phyloP scores from a whole-genome alignment of 2,329 filamentous ascomycete species.

The Zymoseptoria pseudotritici region DNA sequence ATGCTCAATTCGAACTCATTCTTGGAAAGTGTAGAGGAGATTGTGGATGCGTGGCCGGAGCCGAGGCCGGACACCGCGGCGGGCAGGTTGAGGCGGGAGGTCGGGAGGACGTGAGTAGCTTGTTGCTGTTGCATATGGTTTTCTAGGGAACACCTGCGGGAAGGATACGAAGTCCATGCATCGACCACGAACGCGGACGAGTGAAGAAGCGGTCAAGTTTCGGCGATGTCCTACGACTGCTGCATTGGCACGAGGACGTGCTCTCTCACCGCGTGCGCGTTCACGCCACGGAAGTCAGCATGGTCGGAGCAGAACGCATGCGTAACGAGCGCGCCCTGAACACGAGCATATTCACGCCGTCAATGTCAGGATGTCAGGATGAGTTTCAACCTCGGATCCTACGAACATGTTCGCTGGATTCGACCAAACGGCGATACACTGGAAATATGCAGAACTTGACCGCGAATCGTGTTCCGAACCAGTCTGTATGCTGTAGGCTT shows the following conservation, averaged over 20 bases:
- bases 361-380: neutral
- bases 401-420: neutral
- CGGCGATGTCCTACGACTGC: neutral
- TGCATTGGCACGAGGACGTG: neutral
- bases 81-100: conserved; percentile 54
- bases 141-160: neutral
- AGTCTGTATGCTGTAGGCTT: neutral
- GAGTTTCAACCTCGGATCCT: neutral
- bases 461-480: neutral
- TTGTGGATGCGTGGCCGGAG: conserved; percentile 80
- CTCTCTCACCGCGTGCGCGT: neutral
- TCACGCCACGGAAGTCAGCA: neutral
- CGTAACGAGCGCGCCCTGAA: neutral
- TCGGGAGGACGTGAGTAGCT: conserved; percentile 37
- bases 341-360: neutral
- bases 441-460: neutral
- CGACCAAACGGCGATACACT: neutral
- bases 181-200: too few relatives aligned
- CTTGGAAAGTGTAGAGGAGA: conserved; percentile 84
- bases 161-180: neutral
- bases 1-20: conserved; percentile 86
- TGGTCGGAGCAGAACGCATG: too few relatives aligned
- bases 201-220: neutral
- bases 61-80: conserved; percentile 52
- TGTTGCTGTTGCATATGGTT: neutral